Conservation (phyloP, 2,329 filamentous ascomycete genomes). For the Triangularia setosa region DNA sequence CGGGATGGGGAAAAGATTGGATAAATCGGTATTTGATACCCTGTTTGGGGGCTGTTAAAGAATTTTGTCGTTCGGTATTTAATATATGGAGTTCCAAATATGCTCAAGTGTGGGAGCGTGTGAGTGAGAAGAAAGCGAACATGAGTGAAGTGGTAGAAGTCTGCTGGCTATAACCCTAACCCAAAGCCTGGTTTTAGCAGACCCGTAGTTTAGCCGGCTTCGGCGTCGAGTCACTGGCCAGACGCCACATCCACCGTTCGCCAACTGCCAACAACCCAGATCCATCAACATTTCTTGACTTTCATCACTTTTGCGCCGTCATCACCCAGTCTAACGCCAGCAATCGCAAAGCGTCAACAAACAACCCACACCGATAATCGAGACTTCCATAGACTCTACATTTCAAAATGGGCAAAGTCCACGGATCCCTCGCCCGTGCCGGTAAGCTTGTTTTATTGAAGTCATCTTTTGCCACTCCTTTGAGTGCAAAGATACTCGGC, state of each 20-base stretch:
- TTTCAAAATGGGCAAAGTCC: constrained; percentile 75
- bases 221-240: constrained; percentile 6
- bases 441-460: constrained; percentile 41
- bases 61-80: background rate
- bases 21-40: background rate
- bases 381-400: background rate
- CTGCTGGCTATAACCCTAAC: background rate
- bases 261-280: constrained; percentile 5
- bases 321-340: background rate
- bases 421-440: constrained; percentile 90
- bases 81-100: background rate
- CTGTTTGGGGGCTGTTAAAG: background rate
- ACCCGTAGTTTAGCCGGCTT: background rate
- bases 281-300: background rate
- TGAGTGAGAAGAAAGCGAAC: too few relatives aligned
- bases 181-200: background rate
- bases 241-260: background rate
- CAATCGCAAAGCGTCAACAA: constrained; percentile 1
- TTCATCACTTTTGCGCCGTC: background rate
- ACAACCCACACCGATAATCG: background rate
- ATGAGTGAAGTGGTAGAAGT: too few relatives aligned
- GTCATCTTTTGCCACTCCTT: background rate
- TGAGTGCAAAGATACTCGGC: background rate
- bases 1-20: background rate
- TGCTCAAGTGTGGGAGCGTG: too few relatives aligned